Base-by-base conservation (phyloP, 805 yeast species). In the Teunomyces stri region DNA sequence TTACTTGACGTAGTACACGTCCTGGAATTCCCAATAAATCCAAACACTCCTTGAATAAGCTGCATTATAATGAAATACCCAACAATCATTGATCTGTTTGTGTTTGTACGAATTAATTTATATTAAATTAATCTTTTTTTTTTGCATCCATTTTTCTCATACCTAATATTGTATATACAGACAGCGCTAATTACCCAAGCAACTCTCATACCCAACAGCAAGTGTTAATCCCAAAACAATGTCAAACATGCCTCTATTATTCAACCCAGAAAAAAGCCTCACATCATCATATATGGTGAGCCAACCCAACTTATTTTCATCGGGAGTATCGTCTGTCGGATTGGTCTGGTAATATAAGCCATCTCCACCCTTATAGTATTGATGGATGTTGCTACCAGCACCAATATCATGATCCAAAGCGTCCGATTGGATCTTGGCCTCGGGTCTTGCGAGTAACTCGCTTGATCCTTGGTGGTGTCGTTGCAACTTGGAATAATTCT, bases 271-370 rank as follows among this genome's bases (percentile, higher is more conserved):
- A 51, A 68, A 61, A 5, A 65, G 25, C 5, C 48, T 37, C 4
- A 48, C 49, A 16, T 78, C 78, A 20, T 82, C 85, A 53, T 76
- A 81, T 1, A 83, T 65, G 0, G 87, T 82, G 2, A 83, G 61
- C 88, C 88, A 84, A 0, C 88, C 88, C 29, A 82, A 52, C 55
- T 81, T 83, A 46, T 68, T 73, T 42, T 78, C 81, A 58, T 78
- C 80, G 0, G 87, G 87, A 3, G 77, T 68, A 59, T 83, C 88
- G 59, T 83, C 88, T 11, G 67, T 67, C 0, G 86, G 82, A 45
- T 71, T 70, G 13, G 47, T 49, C 50, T 68, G 66, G 43, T 64
- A 68, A 29, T 68, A 62, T 4, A 81, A 64, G 2, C 87, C 87
- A 61, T 82, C 87, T n/a, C 81, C 80, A 0, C 82, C 73, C 12